A percentile compares a stretch with the other conserved stretches of the same genome.
Conservation (phyloP, 495 filamentous ascomycete species). For the Cercophora scortea region DNA sequence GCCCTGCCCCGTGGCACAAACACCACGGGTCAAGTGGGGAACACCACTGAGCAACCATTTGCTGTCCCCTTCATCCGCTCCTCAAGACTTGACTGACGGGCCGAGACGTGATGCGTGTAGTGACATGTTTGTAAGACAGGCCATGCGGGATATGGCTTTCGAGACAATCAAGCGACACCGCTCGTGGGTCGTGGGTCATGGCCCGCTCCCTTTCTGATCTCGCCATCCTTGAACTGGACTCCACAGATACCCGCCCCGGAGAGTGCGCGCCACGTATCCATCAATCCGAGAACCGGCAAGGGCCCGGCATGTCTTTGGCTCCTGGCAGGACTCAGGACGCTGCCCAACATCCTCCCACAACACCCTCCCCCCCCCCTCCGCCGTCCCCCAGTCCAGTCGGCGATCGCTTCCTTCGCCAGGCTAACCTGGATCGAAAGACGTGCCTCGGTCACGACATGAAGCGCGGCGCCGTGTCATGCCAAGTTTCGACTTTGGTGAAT, state of each 20-base stretch:
- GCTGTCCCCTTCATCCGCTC: neutral
- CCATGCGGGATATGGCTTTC: slow-evolving; percentile 12
- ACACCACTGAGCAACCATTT: neutral
- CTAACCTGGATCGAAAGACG: slow-evolving; percentile 5
- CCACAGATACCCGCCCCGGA: neutral
- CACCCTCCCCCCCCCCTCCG: neutral
- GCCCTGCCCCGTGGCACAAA: slow-evolving; percentile 9
- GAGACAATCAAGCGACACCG: slow-evolving; percentile 11
- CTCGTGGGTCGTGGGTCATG: neutral
- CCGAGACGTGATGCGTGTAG: slow-evolving; percentile 17
- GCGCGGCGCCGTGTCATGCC: slow-evolving; percentile 10
- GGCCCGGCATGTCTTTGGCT: neutral
- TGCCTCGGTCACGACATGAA: slow-evolving; percentile 12
- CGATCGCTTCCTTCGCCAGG: slow-evolving; percentile 4
- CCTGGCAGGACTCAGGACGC: too few species aligned
- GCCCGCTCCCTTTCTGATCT: neutral
- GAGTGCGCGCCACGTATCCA: slow-evolving; percentile 8
- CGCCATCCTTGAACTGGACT: neutral
- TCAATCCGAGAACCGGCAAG: neutral
- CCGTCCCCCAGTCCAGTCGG: neutral
- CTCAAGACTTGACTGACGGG: slow-evolving; percentile 9
- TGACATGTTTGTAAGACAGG: slow-evolving; percentile 23
- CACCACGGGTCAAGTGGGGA: slow-evolving; percentile 11
- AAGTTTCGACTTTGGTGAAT: slow-evolving; percentile 5
- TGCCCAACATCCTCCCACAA: neutral